phyloP scores from a whole-genome alignment of 768 basidiomycete genomes.

The Rhizopogon vulgaris region DNA sequence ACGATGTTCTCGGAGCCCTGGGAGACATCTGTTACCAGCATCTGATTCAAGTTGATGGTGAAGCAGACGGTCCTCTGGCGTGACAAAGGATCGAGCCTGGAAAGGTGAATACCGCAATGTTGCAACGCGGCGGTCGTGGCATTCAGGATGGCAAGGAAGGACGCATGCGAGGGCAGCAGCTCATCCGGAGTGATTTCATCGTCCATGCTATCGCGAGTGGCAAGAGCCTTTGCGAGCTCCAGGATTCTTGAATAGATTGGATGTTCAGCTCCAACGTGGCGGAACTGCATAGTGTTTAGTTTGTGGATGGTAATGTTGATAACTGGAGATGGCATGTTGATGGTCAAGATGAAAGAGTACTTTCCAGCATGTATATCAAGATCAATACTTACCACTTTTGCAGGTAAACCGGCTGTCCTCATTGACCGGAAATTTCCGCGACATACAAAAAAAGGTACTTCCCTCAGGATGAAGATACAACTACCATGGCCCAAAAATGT shows the following conservation, averaged over 20 bases:
- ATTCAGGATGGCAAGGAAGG: constrained; percentile 1
- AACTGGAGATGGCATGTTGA: neutral
- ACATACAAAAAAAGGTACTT: too few relatives aligned
- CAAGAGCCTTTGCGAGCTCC: neutral
- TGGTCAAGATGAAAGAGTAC: neutral
- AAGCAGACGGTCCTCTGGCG: neutral
- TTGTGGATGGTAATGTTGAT: neutral
- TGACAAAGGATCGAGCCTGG: neutral
- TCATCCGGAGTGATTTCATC: neutral
- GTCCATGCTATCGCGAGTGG: neutral
- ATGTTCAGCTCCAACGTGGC: neutral
- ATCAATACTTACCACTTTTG: too few relatives aligned
- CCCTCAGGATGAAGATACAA: too few relatives aligned
- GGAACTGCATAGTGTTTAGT: neutral
- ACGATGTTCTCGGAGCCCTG: neutral
- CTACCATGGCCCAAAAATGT: too few relatives aligned
- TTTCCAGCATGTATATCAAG: neutral
- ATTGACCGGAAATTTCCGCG: too few relatives aligned
- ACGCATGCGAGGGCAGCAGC: neutral
- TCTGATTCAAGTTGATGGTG: neutral
- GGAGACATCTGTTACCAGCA: neutral
- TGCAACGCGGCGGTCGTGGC: neutral
- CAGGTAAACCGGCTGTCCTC: too few relatives aligned
- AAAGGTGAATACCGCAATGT: neutral
- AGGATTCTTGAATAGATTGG: neutral